Base-by-base conservation (phyloP, 306 rosid species). In the Sindora glabra region DNA sequence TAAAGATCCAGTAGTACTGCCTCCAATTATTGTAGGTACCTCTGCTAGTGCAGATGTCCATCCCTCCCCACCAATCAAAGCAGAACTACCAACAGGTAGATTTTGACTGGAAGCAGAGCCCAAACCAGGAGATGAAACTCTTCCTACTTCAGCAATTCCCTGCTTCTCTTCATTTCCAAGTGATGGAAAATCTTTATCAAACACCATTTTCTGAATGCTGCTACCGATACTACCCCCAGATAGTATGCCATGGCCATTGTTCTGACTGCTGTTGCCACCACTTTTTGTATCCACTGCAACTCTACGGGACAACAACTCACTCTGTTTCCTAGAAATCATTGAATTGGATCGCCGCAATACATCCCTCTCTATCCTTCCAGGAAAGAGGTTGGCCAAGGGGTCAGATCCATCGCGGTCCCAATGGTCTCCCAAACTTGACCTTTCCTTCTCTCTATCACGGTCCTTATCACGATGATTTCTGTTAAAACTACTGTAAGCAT, bases 101-200 rank as follows among this genome's bases (percentile, higher is more conserved):
- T 74, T 81, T 73, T 87, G 97, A 64, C 82, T 76, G 27, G 77
- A 83, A 21, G 87, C 68, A 5, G 83, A 73, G 48, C 79, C 77
- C 75, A 91, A 85, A 68, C 81, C 85, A 36, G 95, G 99, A 67
- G 99, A 89, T 30, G 84, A 70, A 51, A 94, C 95, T 76, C 99
- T 81, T 62, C 82, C 86, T 14, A 85, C 74, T 58, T 87, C 96
- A 65, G 81, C 46, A 15, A 40, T 73, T 49, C 78, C 85, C 65
- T 77, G 97, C 68, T 72, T 90, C 70, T 90, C 97, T 62, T 91
- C 96, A 65, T 80, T 68, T 39, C 97, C 96, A 15, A 91, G 97
- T 6, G 97, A 89, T 26, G 99, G 99, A 57, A 94, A 94, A 76
- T 89, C 99, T 74, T 89, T 89, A 56, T 94, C 95, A 71, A 94